Evolutionary conservation across 2,329 filamentous ascomycete species (phyloP), one percentile per base, ranked within the genome.

Genomic region (Thelonectria olida): DNA sequence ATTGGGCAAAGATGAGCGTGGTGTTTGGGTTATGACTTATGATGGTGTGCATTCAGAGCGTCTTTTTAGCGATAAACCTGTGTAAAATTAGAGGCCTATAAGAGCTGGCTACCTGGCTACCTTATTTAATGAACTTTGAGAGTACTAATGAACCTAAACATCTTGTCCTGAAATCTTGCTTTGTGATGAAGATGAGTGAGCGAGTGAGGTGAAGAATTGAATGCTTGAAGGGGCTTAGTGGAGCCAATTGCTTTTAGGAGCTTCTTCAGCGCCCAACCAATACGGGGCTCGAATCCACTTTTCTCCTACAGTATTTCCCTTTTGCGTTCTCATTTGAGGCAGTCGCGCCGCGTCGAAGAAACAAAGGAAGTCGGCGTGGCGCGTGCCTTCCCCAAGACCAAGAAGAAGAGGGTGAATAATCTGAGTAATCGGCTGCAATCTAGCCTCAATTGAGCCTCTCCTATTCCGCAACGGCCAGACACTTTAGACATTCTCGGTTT

Each of bases 1-100:
- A 45, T 28, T 20, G 57, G 27, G 17, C 13, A 13, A 45, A 50
- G 45, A 61, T n/a, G 22, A 23, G 38, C 51, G 13, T 17, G 17
- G n/a, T 51, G 52, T 20, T 22, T 34, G 23, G 45, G 58, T 28
- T 51, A 57, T 17, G 54, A 44, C 23, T 62, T 49, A 65, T 60
- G 62, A 65, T 31, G 23, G 48, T n/a, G 22, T 54, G 54, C 45
- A 58, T 58, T 48, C 22, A 22, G 13, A 19, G 17, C 47, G 58
- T 58, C 58, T 58, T 62, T 58, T 22, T 36, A 50, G 38, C 34
- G 39, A 17, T 27, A 8, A 17, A 31, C 34, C 22, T 31, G 52
- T 41, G 27, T 51, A 19, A 15, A 20, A 19, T 19, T 54, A 45
- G 22, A 7, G 22, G n/a, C 22, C 17, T 12, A 7, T 15, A n/a